These are phyloP conservation scores for Bruguiera sexangula DNA, from an alignment of 345 rosid genomes.

Conservation along the genomic window DNA sequence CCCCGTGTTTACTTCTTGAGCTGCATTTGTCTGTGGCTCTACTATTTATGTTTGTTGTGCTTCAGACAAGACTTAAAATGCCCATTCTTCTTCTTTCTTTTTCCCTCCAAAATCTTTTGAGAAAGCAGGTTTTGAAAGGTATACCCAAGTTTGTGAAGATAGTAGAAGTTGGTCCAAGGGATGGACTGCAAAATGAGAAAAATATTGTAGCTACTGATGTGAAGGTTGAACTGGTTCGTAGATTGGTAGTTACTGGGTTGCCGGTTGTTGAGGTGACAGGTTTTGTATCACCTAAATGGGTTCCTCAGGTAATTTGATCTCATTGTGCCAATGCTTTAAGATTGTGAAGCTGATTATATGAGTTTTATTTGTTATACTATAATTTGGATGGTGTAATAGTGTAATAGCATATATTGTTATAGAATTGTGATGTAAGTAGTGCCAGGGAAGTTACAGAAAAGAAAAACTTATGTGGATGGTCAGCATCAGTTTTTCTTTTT, in stretches of 20 bases:
- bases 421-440: no score
- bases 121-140: slow-evolving; percentile 45
- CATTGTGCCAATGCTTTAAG: not conserved
- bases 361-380: no score
- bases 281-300: slow-evolving; percentile 86
- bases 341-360: no score
- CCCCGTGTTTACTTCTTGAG: not conserved
- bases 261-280: slow-evolving; percentile 75
- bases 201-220: slow-evolving; percentile 47
- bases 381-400: no score
- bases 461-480: no score
- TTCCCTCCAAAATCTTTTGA: slow-evolving; percentile 17
- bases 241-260: slow-evolving; percentile 56
- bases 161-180: slow-evolving; percentile 82
- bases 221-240: slow-evolving; percentile 59
- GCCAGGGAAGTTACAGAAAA: no score
- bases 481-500: no score
- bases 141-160: slow-evolving; percentile 63
- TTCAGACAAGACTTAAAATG: not conserved
- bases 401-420: no score
- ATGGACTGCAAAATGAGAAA: slow-evolving; percentile 76
- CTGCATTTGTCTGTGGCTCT: not conserved
- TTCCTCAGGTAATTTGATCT: slow-evolving; percentile 57
- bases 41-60: not conserved
- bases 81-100: not conserved